Evolutionary conservation across 2,329 filamentous ascomycete species (phyloP), one percentile per base, ranked within the genome.

Genomic region (Claviceps capensis): DNA sequence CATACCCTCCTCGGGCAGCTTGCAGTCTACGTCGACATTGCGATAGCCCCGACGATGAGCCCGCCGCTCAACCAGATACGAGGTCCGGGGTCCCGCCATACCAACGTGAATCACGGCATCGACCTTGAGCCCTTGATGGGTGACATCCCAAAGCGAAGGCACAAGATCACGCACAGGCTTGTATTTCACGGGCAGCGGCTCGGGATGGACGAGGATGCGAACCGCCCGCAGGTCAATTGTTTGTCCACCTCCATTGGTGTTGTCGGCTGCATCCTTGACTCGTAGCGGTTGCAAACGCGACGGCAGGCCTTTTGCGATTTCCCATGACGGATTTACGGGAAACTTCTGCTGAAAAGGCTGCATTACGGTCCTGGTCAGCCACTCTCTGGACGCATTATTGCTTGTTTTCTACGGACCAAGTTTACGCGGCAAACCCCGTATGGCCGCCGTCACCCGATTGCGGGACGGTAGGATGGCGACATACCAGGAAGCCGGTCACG

Each of bases 61-160:
- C 38, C 77, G 72, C 11, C 78, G 75, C 69, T 95, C 88, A 8
- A 91, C 71, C 11, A 78, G 77, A 64, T 91, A 94, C 59, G 79
- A 66, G 14, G 80, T 59, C 65, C 75, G 58, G 69, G 78, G 61
- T 65, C 85, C 63, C 64, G 87, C 86, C 77, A 94, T 88, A 56
- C 88, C 88, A 49, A 94, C 85, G 65, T 94, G 88, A 4, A 95
- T 65, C 22, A 82, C 74, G 34, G 85, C 68, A 65, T 94, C 85
- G 51, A 82, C 75, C 48, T 70, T 66, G 51, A 60, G 62, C 49
- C 64, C 56, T 59, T 65, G 53, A 63, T 63, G 55, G 34, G 53
- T 52, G 41, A 11, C 5, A 17, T 73, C 69, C 69, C 87, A 79
- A 5, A 95, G 71, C 5, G 63, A 63, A 1, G 88, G 85, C 3